phyloP scores from a whole-genome alignment of 768 basidiomycete species.

The Russula olivacea region DNA sequence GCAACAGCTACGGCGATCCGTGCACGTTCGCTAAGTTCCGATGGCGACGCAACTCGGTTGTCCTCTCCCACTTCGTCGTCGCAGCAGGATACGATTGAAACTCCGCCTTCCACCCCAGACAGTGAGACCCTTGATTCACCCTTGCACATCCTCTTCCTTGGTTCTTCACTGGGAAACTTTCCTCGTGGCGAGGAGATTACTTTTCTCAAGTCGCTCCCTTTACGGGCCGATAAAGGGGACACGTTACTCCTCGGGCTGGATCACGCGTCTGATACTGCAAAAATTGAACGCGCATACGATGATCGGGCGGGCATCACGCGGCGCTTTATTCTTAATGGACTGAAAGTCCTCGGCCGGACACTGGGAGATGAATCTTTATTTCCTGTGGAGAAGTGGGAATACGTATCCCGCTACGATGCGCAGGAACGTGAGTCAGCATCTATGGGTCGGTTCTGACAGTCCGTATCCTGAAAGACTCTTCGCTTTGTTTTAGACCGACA shows the following conservation, averaged over 20 bases:
- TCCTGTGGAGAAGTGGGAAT: slow-evolving; percentile 67
- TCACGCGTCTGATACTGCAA: slow-evolving; percentile 62
- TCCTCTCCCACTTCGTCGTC: slow-evolving; percentile 21
- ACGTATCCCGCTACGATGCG: slow-evolving; percentile 56
- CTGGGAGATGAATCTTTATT: slow-evolving; percentile 66
- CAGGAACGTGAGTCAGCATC: slow-evolving; percentile 37
- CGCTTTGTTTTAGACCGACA: slow-evolving; percentile 52
- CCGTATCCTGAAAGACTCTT: neutral
- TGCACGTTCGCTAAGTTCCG: slow-evolving; percentile 37
- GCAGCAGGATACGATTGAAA: slow-evolving; percentile 26
- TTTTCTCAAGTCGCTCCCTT: slow-evolving; percentile 75
- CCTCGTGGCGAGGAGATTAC: slow-evolving; percentile 54
- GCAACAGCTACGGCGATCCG: slow-evolving; percentile 12
- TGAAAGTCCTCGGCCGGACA: slow-evolving; percentile 58
- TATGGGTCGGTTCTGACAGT: neutral
- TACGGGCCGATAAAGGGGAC: slow-evolving; percentile 68
- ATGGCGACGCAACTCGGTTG: slow-evolving; percentile 25
- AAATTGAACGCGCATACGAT: slow-evolving; percentile 83
- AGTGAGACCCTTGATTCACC: slow-evolving; percentile 37
- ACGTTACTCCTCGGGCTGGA: slow-evolving; percentile 90
- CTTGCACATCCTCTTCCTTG: slow-evolving; percentile 84
- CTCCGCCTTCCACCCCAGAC: slow-evolving; percentile 45
- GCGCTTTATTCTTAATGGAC: slow-evolving; percentile 82
- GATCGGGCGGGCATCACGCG: slow-evolving; percentile 68
- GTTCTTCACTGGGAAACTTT: slow-evolving; percentile 92